Evolutionary conservation across 2,329 filamentous ascomycete genomes (phyloP).

Genomic region (Clarireedia monteithiana): DNA sequence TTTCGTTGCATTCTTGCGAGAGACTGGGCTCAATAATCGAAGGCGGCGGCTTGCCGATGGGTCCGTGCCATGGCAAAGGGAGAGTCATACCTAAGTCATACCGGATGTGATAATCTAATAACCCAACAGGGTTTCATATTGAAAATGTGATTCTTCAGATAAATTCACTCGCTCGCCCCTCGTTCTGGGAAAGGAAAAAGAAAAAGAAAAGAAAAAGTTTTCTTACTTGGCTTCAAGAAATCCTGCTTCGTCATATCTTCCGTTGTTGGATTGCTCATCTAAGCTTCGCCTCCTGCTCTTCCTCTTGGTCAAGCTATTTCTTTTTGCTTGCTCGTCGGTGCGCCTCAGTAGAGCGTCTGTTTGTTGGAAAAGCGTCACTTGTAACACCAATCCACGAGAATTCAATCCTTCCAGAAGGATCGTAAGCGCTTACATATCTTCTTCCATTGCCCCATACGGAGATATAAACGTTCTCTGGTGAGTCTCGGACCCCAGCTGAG

Average conservation of each 20-base stretch:
- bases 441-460: background rate
- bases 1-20: constrained; percentile 12
- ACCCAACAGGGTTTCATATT: constrained; percentile 1
- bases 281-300: background rate
- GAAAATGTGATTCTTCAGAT: constrained; percentile 5
- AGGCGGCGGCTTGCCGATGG: constrained; percentile 16
- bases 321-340: background rate
- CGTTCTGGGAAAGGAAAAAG: too few species aligned
- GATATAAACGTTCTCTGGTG: constrained; percentile 2
- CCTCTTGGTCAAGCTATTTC: background rate
- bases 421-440: constrained; percentile 5
- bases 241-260: background rate
- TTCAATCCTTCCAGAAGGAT: constrained; percentile 8
- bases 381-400: constrained; percentile 2
- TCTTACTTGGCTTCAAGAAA: background rate
- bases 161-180: constrained; percentile 9
- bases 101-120: constrained; percentile 7
- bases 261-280: background rate
- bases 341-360: constrained; percentile 2
- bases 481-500: background rate
- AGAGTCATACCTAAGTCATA: constrained; percentile 2
- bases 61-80: constrained; percentile 3
- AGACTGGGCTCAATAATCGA: constrained; percentile 8
- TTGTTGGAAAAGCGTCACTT: constrained; percentile 6
- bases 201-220: too few species aligned